A percentile compares a stretch with the other conserved stretches of the same genome.
phyloP scores from a whole-genome alignment of 148 eudicot species.

The Camellia lanceoleosa region DNA sequence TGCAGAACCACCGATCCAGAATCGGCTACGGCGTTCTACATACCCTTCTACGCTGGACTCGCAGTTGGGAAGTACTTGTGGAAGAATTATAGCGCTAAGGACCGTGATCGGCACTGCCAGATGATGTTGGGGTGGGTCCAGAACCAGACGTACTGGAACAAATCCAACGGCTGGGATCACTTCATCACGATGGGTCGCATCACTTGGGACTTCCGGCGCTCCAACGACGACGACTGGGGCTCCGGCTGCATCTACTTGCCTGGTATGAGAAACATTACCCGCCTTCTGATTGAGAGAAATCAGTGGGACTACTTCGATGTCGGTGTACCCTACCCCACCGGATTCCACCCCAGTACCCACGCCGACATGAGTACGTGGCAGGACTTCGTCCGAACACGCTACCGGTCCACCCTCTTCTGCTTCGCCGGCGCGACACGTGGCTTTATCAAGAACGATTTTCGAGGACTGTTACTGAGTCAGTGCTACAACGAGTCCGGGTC shows the following conservation, averaged over 20 bases:
- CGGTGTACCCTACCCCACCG: conserved; percentile 74
- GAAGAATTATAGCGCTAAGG: conserved; percentile 28
- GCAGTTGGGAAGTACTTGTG: conserved; percentile 54
- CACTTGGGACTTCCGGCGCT: conserved; percentile 72
- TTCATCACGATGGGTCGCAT: conserved; percentile 61
- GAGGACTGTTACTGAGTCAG: conserved; percentile 56
- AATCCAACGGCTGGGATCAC: conserved; percentile 58
- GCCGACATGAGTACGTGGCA: conserved; percentile 47
- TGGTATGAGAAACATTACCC: conserved; percentile 52
- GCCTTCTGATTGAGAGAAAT: conserved; percentile 53
- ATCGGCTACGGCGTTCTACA: conserved; percentile 66
- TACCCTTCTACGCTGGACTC: conserved; percentile 83
- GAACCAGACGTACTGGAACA: conserved; percentile 35
- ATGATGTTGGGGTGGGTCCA: conserved; percentile 48
- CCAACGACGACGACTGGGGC: conserved; percentile 48
- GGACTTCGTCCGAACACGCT: conserved; percentile 38
- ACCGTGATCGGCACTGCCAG: conserved; percentile 51
- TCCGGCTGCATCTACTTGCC: conserved; percentile 48
- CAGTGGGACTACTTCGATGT: conserved; percentile 67
- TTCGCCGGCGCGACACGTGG: conserved; percentile 90
- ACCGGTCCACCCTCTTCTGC: conserved; percentile 46
- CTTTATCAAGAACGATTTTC: conserved; percentile 55
- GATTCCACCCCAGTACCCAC: conserved; percentile 55
- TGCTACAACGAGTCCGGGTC: conserved; percentile 43
- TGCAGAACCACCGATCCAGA: conserved; percentile 57